phyloP scores from a whole-genome alignment of 2,329 filamentous ascomycete genomes.

The Xylaria sp. region DNA sequence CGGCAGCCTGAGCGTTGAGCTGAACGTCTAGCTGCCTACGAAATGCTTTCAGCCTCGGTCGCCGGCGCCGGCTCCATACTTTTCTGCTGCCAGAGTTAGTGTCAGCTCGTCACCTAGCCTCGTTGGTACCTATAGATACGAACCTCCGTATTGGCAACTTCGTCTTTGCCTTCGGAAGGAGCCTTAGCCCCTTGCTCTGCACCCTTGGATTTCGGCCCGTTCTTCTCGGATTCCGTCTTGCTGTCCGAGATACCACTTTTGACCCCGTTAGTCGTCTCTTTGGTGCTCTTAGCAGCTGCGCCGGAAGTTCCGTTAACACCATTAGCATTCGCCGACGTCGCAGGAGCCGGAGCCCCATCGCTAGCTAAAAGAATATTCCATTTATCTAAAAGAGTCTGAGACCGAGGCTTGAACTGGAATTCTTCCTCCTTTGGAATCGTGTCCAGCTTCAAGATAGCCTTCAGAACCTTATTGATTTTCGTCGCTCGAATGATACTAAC shows the following conservation, averaged over 20 bases:
- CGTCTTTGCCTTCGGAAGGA: conserved; percentile 44
- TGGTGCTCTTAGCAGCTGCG: conserved; percentile 37
- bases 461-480: conserved; percentile 99
- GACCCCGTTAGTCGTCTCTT: conserved; percentile 39
- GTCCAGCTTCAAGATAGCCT: conserved; percentile 87
- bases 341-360: conserved; percentile 51
- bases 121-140: conserved; percentile 1
- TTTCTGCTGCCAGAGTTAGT: conserved; percentile 21
- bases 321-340: conserved; percentile 47
- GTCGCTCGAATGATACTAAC: conserved; percentile 86
- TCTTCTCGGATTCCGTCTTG: conserved; percentile 39
- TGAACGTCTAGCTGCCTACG: too few relatives aligned
- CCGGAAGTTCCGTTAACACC: conserved; percentile 55
- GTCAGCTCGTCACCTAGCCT: not conserved
- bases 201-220: conserved; percentile 36
- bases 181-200: conserved; percentile 50
- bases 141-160: conserved; percentile 43
- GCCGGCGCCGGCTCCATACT: conserved; percentile 12
- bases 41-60: conserved; percentile 9
- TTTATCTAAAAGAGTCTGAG: conserved; percentile 77
- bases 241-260: conserved; percentile 36
- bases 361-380: conserved; percentile 85
- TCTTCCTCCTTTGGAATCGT: conserved; percentile 88
- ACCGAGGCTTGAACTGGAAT: conserved; percentile 86
- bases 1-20: too few relatives aligned